These are phyloP conservation scores for Eleusine coracana DNA, from an alignment of 176 grass and related monocot genomes.

Conservation along the genomic window DNA sequence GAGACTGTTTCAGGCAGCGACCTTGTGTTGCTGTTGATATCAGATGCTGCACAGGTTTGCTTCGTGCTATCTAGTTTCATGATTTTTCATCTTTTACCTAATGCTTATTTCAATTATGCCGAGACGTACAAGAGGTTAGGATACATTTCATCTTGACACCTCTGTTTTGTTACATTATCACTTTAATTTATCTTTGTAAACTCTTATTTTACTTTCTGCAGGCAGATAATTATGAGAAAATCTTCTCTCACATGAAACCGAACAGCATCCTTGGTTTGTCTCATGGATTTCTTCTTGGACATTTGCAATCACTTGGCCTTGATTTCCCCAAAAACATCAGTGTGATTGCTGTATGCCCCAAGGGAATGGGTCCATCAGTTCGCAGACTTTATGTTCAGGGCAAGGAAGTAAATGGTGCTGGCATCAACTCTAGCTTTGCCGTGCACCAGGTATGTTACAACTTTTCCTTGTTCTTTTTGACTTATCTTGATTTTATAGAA, in stretches of 20 bases:
- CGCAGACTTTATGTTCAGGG: slow-evolving; percentile 87
- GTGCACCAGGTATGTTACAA: slow-evolving; percentile 76
- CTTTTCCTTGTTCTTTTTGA: background rate
- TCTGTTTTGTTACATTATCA: background rate
- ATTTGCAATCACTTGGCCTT: slow-evolving; percentile 68
- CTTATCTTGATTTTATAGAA: background rate
- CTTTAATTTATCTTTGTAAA: background rate
- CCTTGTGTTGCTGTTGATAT: slow-evolving; percentile 90
- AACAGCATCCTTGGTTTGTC: slow-evolving; percentile 88
- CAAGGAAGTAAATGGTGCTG: slow-evolving; percentile 86
- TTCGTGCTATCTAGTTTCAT: slow-evolving; percentile 21
- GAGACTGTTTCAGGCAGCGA: slow-evolving; percentile 84
- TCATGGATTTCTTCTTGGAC: slow-evolving; percentile 84
- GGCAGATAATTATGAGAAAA: slow-evolving; percentile 88
- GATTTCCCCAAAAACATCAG: slow-evolving; percentile 87
- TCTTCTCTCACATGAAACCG: slow-evolving; percentile 89
- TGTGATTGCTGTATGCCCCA: slow-evolving; percentile 86
- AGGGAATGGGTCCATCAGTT: slow-evolving; percentile 91
- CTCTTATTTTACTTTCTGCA: slow-evolving; percentile 28
- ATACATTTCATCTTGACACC: background rate
- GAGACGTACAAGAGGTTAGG: slow-evolving; percentile 17
- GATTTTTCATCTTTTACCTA: slow-evolving; percentile 15
- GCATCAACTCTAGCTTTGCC: slow-evolving; percentile 88
- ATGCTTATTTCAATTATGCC: background rate
- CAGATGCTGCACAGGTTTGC: slow-evolving; percentile 82